These are phyloP conservation scores for Stylosanthes scabra DNA, from an alignment of 331 rosid genomes.

Conservation along the genomic window DNA sequence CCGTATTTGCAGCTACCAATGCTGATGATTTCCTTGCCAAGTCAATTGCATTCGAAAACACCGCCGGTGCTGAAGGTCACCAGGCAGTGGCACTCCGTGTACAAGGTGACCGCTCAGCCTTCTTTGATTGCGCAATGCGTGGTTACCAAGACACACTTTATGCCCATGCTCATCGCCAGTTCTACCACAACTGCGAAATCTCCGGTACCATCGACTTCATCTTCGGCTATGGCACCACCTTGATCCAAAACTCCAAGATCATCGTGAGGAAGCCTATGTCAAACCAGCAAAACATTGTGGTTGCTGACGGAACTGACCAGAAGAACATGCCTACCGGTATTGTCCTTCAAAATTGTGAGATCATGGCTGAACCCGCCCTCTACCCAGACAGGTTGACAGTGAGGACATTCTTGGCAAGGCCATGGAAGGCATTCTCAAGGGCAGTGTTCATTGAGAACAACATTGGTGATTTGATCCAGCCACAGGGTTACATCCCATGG, in stretches of 20 bases:
- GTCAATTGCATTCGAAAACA: constrained; percentile 52
- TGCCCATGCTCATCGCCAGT: constrained; percentile 41
- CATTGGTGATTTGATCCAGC: constrained; percentile 46
- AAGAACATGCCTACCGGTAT: constrained; percentile 23
- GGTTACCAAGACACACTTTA: constrained; percentile 64
- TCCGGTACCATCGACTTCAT: constrained; percentile 61
- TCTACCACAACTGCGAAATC: constrained; percentile 54
- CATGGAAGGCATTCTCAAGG: constrained; percentile 58
- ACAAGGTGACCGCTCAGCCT: constrained; percentile 35
- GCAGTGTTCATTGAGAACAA: constrained; percentile 50
- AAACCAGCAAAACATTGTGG: constrained; percentile 47
- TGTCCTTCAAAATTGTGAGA: constrained; percentile 51
- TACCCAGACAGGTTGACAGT: constrained; percentile 2
- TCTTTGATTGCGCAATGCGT: constrained; percentile 40
- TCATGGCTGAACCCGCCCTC: constrained; percentile 41
- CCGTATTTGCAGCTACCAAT: constrained; percentile 34
- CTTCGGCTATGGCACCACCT: constrained; percentile 43
- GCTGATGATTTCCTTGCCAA: constrained; percentile 45
- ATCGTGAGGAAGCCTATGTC: constrained; percentile 45
- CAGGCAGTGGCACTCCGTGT: constrained; percentile 61
- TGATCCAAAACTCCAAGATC: constrained; percentile 55
- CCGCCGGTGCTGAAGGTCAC: constrained; percentile 46
- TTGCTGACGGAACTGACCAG: constrained; percentile 37
- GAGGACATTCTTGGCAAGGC: constrained; percentile 57
- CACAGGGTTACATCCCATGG: constrained; percentile 53